Conservation (phyloP, 139 green algal genomes). For the Limnomonas spitsbergensis region DNA sequence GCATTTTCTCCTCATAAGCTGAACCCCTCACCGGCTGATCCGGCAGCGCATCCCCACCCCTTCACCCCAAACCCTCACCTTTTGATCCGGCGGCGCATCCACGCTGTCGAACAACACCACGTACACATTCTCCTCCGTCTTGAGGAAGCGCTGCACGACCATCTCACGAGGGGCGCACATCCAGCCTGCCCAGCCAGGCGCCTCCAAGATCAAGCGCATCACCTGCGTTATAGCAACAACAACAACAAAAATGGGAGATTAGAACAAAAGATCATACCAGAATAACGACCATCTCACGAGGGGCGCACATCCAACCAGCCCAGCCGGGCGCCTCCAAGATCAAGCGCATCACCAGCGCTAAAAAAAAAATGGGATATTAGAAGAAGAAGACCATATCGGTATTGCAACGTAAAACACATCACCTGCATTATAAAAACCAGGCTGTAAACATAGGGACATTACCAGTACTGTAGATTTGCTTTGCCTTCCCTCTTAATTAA, state of each 20-base stretch:
- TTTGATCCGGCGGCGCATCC: neutral
- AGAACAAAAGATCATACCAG: no score
- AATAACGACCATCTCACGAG: conserved; percentile 42
- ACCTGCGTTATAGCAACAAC: no score
- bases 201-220: conserved; percentile 42
- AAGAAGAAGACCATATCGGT: no score
- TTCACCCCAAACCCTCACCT: neutral
- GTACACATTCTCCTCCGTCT: conserved; percentile 33
- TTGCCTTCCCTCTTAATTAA: no score
- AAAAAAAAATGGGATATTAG: neutral
- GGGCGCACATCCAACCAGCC: conserved; percentile 43
- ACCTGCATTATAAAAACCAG: neutral
- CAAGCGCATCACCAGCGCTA: conserved; percentile 43
- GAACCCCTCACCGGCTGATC: neutral
- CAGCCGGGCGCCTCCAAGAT: conserved; percentile 41
- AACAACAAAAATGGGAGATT: no score
- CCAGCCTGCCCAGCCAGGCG: conserved; percentile 39
- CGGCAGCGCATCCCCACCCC: neutral
- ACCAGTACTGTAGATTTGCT: neutral
- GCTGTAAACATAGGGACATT: neutral
- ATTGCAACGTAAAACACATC: no score
- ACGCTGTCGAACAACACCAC: conserved; percentile 10
- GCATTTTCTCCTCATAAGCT: neutral
- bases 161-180: conserved; percentile 46
- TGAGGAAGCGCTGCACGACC: conserved; percentile 46